Conservation (phyloP, 805 yeast genomes). For the Yarrowia porcina region DNA sequence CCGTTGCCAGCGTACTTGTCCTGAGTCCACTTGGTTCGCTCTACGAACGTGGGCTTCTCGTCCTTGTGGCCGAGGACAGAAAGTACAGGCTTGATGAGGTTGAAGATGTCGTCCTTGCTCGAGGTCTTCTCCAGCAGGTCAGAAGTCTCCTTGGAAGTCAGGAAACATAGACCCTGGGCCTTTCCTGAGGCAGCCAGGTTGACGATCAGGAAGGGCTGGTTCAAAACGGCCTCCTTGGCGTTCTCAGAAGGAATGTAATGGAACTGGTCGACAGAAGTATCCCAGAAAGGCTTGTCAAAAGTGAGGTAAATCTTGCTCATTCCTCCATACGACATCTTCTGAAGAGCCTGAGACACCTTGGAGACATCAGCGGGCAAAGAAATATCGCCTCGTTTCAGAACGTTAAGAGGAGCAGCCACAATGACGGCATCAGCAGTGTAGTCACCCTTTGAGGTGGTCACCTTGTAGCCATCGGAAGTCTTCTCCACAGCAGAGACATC, state of each 20-base stretch:
- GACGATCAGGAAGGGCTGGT: conserved; percentile 30
- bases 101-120: conserved; percentile 29
- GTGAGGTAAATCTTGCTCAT: conserved; percentile 37
- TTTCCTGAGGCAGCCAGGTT: conserved; percentile 33
- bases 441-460: conserved; percentile 21
- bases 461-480: conserved; percentile 17
- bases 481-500: conserved; percentile 28
- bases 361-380: conserved; percentile 33
- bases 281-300: conserved; percentile 37
- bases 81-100: conserved; percentile 32
- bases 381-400: conserved; percentile 32
- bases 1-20: conserved; percentile 38
- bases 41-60: conserved; percentile 27
- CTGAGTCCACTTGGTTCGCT: conserved; percentile 34
- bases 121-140: conserved; percentile 27
- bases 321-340: conserved; percentile 33
- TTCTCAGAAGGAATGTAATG: conserved; percentile 30
- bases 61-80: conserved; percentile 24
- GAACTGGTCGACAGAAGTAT: conserved; percentile 34
- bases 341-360: conserved; percentile 27
- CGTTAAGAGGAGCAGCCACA: conserved; percentile 37
- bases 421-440: conserved; percentile 34
- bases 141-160: conserved; percentile 31
- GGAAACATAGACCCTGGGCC: conserved; percentile 31
- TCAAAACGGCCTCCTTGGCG: conserved; percentile 28